Percentiles rank a stretch among this genome's conserved stretches.
These are phyloP conservation scores for Cladosporium colombiae DNA, from an alignment of 2,329 filamentous ascomycete species.

Conservation along the genomic window DNA sequence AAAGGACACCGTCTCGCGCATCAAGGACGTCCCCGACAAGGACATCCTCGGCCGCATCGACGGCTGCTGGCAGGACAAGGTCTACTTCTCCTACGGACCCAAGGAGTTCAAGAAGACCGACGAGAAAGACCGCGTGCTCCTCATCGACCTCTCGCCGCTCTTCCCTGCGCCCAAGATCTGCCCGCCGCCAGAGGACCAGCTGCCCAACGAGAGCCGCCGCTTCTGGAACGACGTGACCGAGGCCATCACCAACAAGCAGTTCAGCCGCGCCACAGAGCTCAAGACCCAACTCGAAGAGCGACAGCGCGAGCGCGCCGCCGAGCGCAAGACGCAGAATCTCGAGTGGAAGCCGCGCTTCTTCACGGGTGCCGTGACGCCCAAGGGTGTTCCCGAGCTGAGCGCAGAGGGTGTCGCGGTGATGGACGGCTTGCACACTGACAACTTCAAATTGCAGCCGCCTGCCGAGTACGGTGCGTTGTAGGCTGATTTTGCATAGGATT, in stretches of 20 bases:
- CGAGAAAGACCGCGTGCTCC: constrained; percentile 63
- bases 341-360: constrained; percentile 91
- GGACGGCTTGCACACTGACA: constrained; percentile 55
- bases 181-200: constrained; percentile 75
- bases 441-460: constrained; percentile 51
- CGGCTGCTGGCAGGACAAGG: constrained; percentile 79
- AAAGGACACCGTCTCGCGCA: constrained; percentile 75
- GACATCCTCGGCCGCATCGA: constrained; percentile 80
- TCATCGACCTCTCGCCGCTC: constrained; percentile 87
- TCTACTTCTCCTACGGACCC: constrained; percentile 59
- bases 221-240: constrained; percentile 88
- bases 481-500: background rate
- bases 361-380: constrained; percentile 58
- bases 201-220: constrained; percentile 83
- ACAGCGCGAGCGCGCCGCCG: constrained; percentile 80
- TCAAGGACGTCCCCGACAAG: constrained; percentile 83
- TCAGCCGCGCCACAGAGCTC: constrained; percentile 75
- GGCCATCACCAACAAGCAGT: constrained; percentile 82
- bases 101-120: constrained; percentile 47
- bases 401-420: constrained; percentile 61
- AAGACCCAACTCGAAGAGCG: constrained; percentile 92
- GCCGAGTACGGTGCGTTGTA: constrained; percentile 41
- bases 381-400: constrained; percentile 64
- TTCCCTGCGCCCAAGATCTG: constrained; percentile 75
- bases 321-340: constrained; percentile 68